Percentiles rank a stretch among this genome's conserved stretches.
Conservation (phyloP, 169 alveolate species). For the Eimeria tenella region DNA sequence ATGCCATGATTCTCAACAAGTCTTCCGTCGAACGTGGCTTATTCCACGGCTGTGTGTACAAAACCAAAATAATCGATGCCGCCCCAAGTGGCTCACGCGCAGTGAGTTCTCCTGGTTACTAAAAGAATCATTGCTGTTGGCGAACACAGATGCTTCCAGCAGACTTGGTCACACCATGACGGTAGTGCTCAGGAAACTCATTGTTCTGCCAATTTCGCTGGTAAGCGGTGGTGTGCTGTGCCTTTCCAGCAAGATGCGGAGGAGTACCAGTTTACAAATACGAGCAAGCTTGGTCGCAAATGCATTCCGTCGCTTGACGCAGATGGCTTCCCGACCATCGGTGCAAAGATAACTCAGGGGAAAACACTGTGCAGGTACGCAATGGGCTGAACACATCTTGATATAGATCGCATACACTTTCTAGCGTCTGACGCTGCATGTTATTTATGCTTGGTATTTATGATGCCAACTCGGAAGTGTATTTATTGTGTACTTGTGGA, state of each 20-base stretch:
- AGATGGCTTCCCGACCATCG: slow-evolving; percentile 93
- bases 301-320: slow-evolving; percentile 84
- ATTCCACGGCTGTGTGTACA: slow-evolving; percentile 98
- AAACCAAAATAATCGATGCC: slow-evolving; percentile 92
- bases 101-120: not conserved
- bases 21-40: slow-evolving; percentile 99
- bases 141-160: not conserved
- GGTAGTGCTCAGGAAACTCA: not conserved
- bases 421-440: too few species aligned
- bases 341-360: slow-evolving; percentile 87
- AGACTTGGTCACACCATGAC: not conserved
- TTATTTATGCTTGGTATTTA: too few species aligned
- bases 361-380: slow-evolving; percentile 83
- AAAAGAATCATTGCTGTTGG: not conserved
- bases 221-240: not conserved
- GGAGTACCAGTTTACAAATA: slow-evolving; percentile 80
- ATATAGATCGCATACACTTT: not conserved
- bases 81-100: slow-evolving; percentile 75
- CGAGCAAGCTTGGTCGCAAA: slow-evolving; percentile 81
- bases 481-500: not conserved
- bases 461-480: not conserved
- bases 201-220: not conserved
- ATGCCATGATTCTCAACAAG: slow-evolving; percentile 99
- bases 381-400: not conserved
- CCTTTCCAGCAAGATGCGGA: slow-evolving; percentile 79